Percentiles rank a stretch among this genome's conserved stretches.
Evolutionary conservation across 2,329 filamentous ascomycete species (phyloP).

Genomic region (Fusarium sublunatum): DNA sequence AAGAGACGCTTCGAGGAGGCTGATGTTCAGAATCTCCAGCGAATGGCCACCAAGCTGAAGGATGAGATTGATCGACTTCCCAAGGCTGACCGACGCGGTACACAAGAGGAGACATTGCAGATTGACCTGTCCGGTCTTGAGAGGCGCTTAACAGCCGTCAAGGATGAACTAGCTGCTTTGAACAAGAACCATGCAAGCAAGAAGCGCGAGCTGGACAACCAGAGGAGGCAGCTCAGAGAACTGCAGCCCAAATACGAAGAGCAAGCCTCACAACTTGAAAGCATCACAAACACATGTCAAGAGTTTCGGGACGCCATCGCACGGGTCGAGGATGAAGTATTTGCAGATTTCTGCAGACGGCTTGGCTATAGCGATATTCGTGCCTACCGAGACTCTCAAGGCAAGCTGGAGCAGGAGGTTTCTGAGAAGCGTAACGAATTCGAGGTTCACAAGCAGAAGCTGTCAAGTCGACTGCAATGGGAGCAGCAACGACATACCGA

Average conservation of each 20-base stretch:
- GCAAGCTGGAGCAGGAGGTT: slow-evolving; percentile 89
- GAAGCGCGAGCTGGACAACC: slow-evolving; percentile 80
- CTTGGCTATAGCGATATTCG: slow-evolving; percentile 91
- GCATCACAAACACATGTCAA: slow-evolving; percentile 60
- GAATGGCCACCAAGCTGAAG: slow-evolving; percentile 78
- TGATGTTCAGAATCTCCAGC: slow-evolving; percentile 86
- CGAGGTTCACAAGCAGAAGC: slow-evolving; percentile 81
- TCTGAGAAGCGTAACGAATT: slow-evolving; percentile 89
- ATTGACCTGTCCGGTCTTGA: slow-evolving; percentile 84
- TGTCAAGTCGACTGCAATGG: slow-evolving; percentile 72
- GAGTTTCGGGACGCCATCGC: slow-evolving; percentile 73
- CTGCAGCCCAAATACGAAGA: slow-evolving; percentile 82
- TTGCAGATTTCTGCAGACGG: slow-evolving; percentile 83
- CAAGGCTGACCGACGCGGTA: slow-evolving; percentile 77
- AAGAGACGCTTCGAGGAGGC: slow-evolving; percentile 90
- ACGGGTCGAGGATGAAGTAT: slow-evolving; percentile 88
- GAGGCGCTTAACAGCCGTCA: slow-evolving; percentile 75
- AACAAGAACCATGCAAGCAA: slow-evolving; percentile 88
- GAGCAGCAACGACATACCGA: slow-evolving; percentile 64
- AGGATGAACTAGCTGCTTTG: slow-evolving; percentile 80
- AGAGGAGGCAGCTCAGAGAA: slow-evolving; percentile 78
- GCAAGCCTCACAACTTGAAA: slow-evolving; percentile 75
- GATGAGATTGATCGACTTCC: slow-evolving; percentile 84
- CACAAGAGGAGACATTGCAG: slow-evolving; percentile 83
- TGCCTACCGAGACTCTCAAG: slow-evolving; percentile 93